phyloP scores from a whole-genome alignment of 2,329 filamentous ascomycete species.

The Colletotrichum musicola region DNA sequence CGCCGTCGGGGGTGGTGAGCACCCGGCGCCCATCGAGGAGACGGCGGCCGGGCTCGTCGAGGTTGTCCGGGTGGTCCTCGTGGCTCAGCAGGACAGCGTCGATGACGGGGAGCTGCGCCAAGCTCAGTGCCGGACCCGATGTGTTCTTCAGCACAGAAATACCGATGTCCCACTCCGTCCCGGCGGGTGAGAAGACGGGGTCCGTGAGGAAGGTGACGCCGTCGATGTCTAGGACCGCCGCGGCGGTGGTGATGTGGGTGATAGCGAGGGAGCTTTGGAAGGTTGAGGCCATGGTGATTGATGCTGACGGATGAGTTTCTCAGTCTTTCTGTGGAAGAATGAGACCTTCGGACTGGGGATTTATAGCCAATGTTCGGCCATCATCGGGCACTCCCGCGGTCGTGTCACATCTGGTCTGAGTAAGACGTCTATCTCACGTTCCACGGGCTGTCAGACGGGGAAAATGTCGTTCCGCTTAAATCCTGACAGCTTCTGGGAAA shows the following conservation, averaged over 20 bases:
- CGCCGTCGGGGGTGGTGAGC: neutral
- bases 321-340: too few relatives aligned
- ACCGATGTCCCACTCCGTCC: slow-evolving; percentile 40
- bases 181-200: slow-evolving; percentile 58
- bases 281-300: neutral
- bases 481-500: neutral
- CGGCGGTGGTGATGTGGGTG: slow-evolving; percentile 62
- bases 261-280: slow-evolving; percentile 45
- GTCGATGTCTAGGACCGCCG: slow-evolving; percentile 58
- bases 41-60: neutral
- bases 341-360: too few relatives aligned
- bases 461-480: neutral
- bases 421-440: neutral
- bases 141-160: slow-evolving; percentile 41
- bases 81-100: slow-evolving; percentile 63
- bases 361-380: neutral
- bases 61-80: slow-evolving; percentile 64
- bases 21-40: neutral
- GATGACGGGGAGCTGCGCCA: slow-evolving; percentile 57
- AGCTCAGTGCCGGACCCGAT: slow-evolving; percentile 48
- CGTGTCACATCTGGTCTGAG: neutral
- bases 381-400: neutral
- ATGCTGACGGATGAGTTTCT: too few relatives aligned
- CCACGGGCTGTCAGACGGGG: neutral
- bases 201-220: slow-evolving; percentile 58